Conservation (phyloP, 345 rosid genomes). For the Lumnitzera littorea region DNA sequence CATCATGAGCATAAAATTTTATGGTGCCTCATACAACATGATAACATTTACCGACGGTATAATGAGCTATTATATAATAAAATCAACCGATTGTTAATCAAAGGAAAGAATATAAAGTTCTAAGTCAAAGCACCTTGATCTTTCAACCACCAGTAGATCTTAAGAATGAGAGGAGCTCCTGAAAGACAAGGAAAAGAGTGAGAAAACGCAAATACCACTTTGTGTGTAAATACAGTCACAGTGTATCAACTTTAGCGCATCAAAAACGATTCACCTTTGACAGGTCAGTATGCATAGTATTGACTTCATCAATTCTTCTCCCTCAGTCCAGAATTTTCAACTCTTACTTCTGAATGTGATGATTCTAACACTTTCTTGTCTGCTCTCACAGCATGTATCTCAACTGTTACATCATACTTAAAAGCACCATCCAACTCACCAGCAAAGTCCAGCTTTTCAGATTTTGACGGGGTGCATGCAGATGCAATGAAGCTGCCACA, state of each 20-base stretch:
- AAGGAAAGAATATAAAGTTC: constrained; percentile 46
- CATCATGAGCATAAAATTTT: not conserved
- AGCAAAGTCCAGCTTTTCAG: constrained; percentile 58
- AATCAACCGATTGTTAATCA: not conserved
- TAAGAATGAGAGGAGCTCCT: constrained; percentile 90
- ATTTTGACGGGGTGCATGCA: constrained; percentile 84
- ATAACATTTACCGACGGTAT: not conserved
- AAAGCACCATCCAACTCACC: constrained; percentile 24
- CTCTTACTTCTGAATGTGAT: constrained; percentile 44
- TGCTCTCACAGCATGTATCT: constrained; percentile 52
- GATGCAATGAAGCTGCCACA: constrained; percentile 94
- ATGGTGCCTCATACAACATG: not conserved
- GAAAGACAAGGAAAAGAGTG: constrained; percentile 8
- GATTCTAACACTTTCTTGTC: constrained; percentile 55
- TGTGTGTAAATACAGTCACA: not conserved
- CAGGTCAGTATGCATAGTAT: constrained; percentile 56
- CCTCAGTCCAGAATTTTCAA: constrained; percentile 51
- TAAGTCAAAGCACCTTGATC: constrained; percentile 95
- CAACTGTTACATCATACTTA: constrained; percentile 38
- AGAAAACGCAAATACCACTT: not conserved
- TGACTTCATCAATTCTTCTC: constrained; percentile 72
- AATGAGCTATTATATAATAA: not conserved
- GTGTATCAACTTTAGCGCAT: not conserved
- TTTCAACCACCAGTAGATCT: constrained; percentile 79
- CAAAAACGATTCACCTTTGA: constrained; percentile 43